Evolutionary conservation across 2,329 filamentous ascomycete genomes (phyloP).

Genomic region (Ascochyta clinopodiicola): DNA sequence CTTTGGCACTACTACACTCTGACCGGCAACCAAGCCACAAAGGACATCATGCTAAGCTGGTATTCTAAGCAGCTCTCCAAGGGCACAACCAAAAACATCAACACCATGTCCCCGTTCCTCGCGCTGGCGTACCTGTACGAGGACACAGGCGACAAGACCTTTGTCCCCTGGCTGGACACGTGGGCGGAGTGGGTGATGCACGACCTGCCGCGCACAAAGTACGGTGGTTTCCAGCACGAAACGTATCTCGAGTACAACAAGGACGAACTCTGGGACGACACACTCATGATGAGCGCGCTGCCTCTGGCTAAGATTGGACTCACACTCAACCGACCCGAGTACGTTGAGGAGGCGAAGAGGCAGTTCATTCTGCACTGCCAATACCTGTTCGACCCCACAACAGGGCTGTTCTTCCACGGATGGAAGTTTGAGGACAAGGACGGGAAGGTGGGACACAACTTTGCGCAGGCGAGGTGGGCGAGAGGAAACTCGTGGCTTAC

Average conservation of each 20-base stretch:
- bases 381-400: constrained; percentile 75
- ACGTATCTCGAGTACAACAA: constrained; percentile 75
- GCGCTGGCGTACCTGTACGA: constrained; percentile 82
- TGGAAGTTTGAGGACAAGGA: constrained; percentile 74
- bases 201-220: constrained; percentile 73
- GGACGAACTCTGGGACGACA: constrained; percentile 84
- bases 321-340: constrained; percentile 71
- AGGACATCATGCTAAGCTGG: constrained; percentile 75
- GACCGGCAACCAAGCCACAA: constrained; percentile 66
- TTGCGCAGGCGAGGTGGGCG: constrained; percentile 63
- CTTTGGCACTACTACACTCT: constrained; percentile 82
- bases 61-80: constrained; percentile 72
- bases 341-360: constrained; percentile 77
- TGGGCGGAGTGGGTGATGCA: constrained; percentile 87
- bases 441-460: constrained; percentile 63
- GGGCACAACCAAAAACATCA: constrained; percentile 84
- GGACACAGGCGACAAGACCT: constrained; percentile 70
- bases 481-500: constrained; percentile 77
- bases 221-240: constrained; percentile 76
- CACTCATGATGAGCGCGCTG: constrained; percentile 86
- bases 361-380: constrained; percentile 81
- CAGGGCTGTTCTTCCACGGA: constrained; percentile 80
- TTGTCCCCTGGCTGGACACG: constrained; percentile 77
- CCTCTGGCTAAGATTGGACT: constrained; percentile 81
- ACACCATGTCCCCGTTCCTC: constrained; percentile 81